Conservation (phyloP, 768 basidiomycete genomes). For the Russula ochroleuca region DNA sequence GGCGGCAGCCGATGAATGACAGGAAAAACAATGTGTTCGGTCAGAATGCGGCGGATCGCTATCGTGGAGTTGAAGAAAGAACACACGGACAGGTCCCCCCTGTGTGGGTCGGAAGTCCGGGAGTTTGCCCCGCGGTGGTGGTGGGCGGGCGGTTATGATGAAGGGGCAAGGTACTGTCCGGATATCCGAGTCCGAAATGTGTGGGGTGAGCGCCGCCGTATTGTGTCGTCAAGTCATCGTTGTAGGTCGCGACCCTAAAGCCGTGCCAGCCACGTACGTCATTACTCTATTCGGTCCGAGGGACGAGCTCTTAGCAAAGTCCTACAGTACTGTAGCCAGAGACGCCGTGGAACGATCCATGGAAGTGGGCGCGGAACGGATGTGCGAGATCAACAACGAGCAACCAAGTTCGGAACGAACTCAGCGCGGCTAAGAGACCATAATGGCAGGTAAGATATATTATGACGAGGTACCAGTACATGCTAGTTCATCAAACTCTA, state of each 20-base stretch:
- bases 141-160: neutral
- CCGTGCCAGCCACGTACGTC: slow-evolving; percentile 19
- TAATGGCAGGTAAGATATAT: neutral
- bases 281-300: neutral
- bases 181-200: neutral
- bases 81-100: too few species aligned
- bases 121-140: neutral
- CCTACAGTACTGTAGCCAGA: neutral
- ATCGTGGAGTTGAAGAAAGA: neutral
- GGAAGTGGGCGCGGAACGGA: neutral
- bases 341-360: slow-evolving; percentile 2
- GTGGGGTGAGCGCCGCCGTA: neutral
- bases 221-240: neutral
- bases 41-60: neutral
- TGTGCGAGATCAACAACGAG: neutral
- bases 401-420: neutral
- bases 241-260: neutral
- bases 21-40: neutral
- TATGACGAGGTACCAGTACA: neutral
- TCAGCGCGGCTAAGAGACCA: neutral
- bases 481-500: slow-evolving; percentile 4
- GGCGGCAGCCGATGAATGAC: neutral
- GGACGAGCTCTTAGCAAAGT: neutral
- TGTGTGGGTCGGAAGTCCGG: neutral
- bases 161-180: neutral